These are phyloP conservation scores for Proliferodiscus dingleyae DNA, from an alignment of 2,329 filamentous ascomycete genomes.

Conservation along the genomic window DNA sequence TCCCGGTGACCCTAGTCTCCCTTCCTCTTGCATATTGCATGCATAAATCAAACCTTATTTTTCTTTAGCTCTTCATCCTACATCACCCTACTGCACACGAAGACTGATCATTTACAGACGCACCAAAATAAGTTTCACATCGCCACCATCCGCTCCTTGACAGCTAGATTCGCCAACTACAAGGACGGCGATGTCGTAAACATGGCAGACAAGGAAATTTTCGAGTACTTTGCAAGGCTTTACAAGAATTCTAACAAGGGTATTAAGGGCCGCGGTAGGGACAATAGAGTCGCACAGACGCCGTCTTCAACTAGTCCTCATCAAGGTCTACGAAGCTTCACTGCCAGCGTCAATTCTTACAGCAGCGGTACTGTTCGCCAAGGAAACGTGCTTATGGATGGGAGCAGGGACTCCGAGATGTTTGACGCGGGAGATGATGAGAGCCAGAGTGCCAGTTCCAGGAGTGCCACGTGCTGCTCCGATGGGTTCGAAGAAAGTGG, in stretches of 20 bases:
- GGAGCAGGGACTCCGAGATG: conserved; percentile 36
- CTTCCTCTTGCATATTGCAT: not conserved
- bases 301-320: conserved; percentile 5
- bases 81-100: no score
- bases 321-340: conserved; percentile 10
- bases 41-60: not conserved
- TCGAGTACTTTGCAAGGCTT: conserved; percentile 77
- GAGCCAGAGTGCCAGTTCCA: conserved; percentile 28
- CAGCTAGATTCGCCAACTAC: conserved; percentile 62
- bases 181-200: conserved; percentile 58
- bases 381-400: conserved; percentile 15
- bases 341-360: conserved; percentile 6
- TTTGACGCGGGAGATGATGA: conserved; percentile 42
- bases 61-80: not conserved
- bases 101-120: conserved; percentile 45
- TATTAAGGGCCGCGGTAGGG: conserved; percentile 91
- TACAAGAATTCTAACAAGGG: conserved; percentile 99
- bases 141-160: conserved; percentile 65
- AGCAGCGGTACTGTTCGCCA: conserved; percentile 16
- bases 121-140: conserved; percentile 94
- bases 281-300: conserved; percentile 54
- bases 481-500: conserved; percentile 22
- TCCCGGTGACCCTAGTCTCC: not conserved
- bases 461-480: conserved; percentile 6
- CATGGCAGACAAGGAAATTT: conserved; percentile 67